Evolutionary conservation across 768 basidiomycete genomes (phyloP), one percentile per base, ranked within the genome.

Genomic region (Leccinum broughii): DNA sequence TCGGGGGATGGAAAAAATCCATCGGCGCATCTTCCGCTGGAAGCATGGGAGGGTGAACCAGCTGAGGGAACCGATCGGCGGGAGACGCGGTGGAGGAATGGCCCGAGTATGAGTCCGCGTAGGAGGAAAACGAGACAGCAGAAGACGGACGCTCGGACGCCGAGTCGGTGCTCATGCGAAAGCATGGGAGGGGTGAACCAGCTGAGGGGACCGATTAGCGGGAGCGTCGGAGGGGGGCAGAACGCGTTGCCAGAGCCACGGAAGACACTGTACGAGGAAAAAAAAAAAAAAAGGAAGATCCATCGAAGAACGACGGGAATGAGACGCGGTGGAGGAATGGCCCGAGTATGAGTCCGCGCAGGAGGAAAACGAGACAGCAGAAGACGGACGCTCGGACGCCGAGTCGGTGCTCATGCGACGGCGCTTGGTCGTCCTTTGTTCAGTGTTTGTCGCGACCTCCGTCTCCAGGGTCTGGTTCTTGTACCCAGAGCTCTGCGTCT

Each of bases 331-430:
- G 4, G 85, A 83, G 24, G 84, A 84, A 8, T 81, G 75, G 8
- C 84, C 81, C 13, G 83, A 82, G 71, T 82, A 88, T 7, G 85
- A 82, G 59, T 88, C 86, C 48, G 77, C 77, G 64, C 83, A 89
- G 2, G 85, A 86, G 13, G 80, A 78, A 68, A 79, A 89, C 3
- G 86, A 88, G 4, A 83, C 82, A 0, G 89, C 87, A 3, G 85
- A 86, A 4, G 83, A 86, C 0, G 80, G 82, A 0, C 80, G 82
- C 62, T 82, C 81, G 3, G 81, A 80, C 5, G 75, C 77, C 15
- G 80, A 80, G 58, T 76, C 78, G 0, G 81, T 78, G 77, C 88
- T 90, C 89, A 91, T 87, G 56, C 90, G 77, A 13, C 89, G 79
- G 5, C 89, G 83, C 73, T 92, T 93, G 62, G 73, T 82, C 32